phyloP scores from a whole-genome alignment of 441 rosid genomes.

The Populus hybrid region DNA sequence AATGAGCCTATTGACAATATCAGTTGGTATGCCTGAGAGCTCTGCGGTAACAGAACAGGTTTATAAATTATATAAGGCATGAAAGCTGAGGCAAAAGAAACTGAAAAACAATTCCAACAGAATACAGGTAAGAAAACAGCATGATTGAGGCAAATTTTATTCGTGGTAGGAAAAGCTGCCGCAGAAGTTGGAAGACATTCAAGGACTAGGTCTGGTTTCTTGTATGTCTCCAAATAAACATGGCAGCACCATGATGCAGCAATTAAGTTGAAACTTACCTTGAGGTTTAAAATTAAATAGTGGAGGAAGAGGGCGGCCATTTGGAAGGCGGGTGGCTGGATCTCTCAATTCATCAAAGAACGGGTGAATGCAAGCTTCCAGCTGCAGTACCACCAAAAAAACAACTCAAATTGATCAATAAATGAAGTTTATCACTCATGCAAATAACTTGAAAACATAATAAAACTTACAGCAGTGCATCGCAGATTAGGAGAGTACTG shows the following conservation, averaged over 20 bases:
- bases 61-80: neutral
- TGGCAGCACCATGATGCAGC: neutral
- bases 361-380: constrained; percentile 94
- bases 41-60: constrained; percentile 39
- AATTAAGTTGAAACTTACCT: constrained; percentile 37
- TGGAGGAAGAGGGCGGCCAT: constrained; percentile 86
- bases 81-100: neutral
- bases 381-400: constrained; percentile 32
- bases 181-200: neutral
- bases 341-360: constrained; percentile 95
- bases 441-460: neutral
- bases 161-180: neutral
- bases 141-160: neutral
- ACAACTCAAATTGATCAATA: neutral
- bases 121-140: neutral
- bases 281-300: constrained; percentile 38
- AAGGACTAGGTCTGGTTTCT: neutral
- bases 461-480: constrained; percentile 88
- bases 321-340: constrained; percentile 84
- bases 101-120: neutral
- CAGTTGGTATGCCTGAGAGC: constrained; percentile 66
- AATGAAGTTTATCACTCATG: neutral
- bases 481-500: constrained; percentile 96
- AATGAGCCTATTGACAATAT: constrained; percentile 63
- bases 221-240: neutral